Conservation (phyloP, 2,329 filamentous ascomycete species). For the Xylariaceae sp. region DNA sequence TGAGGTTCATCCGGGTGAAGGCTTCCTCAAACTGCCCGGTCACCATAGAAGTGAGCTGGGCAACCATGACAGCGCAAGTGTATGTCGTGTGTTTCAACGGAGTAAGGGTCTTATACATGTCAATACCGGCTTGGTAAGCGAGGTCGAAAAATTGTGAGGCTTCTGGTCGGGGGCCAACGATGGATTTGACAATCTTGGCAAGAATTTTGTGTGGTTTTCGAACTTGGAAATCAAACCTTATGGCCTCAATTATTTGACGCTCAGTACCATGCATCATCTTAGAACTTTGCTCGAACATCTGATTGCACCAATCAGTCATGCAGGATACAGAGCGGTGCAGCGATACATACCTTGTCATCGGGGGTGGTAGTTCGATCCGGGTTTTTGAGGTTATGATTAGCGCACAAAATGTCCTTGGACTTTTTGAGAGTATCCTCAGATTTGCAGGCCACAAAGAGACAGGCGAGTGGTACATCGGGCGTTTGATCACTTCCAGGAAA, state of each 20-base stretch:
- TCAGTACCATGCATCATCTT: constrained; percentile 86
- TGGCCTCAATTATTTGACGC: constrained; percentile 85
- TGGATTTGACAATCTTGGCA: constrained; percentile 68
- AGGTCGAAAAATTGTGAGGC: constrained; percentile 56
- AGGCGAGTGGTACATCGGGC: constrained; percentile 80
- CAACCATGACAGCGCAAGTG: constrained; percentile 76
- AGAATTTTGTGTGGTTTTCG: constrained; percentile 83
- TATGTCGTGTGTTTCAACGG: constrained; percentile 85
- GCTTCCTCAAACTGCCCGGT: constrained; percentile 51
- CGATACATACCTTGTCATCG: constrained; percentile 70
- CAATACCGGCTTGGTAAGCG: constrained; percentile 79
- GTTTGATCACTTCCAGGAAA: constrained; percentile 82
- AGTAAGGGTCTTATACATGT: constrained; percentile 89
- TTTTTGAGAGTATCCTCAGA: constrained; percentile 98
- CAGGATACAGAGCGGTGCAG: constrained; percentile 1
- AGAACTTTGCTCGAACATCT: constrained; percentile 77
- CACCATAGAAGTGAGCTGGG: constrained; percentile 76
- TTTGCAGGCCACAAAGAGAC: constrained; percentile 91
- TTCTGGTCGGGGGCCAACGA: constrained; percentile 42
- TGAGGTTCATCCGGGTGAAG: constrained; percentile 46
- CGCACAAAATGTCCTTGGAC: constrained; percentile 86
- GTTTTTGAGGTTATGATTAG: constrained; percentile 79
- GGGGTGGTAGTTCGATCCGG: constrained; percentile 64
- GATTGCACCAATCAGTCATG: background rate
- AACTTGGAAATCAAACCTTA: constrained; percentile 89